A percentile compares a stretch with the other conserved stretches of the same genome.
Evolutionary conservation across 768 basidiomycete genomes (phyloP).

Genomic region (Rhizopogon vinicolor): DNA sequence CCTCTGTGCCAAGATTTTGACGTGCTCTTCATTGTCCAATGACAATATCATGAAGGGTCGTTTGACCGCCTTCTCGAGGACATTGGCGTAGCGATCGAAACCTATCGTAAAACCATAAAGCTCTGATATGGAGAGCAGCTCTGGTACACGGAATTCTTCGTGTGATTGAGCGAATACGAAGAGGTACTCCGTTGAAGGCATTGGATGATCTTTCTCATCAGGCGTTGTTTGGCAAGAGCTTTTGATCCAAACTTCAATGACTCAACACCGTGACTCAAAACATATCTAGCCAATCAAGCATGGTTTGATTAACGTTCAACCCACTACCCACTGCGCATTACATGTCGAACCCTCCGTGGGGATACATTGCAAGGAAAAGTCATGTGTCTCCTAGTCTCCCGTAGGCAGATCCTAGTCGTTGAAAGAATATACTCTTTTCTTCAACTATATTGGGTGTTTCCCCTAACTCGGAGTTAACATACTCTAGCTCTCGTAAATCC

Average conservation of each 20-base stretch:
- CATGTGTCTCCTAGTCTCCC: no score
- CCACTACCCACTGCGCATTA: neutral
- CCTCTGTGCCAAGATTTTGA: slow-evolving; percentile 63
- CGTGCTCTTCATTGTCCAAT: slow-evolving; percentile 70
- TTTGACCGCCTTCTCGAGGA: slow-evolving; percentile 39
- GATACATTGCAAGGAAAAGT: neutral
- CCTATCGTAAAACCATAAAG: slow-evolving; percentile 60
- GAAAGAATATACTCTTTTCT: no score
- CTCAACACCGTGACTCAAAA: neutral
- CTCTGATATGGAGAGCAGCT: slow-evolving; percentile 73
- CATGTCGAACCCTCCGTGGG: neutral
- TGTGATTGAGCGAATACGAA: slow-evolving; percentile 81
- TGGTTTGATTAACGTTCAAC: no score
- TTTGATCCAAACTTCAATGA: slow-evolving; percentile 1
- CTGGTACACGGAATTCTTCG: slow-evolving; percentile 79
- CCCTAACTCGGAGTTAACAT: no score
- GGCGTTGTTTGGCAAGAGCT: slow-evolving; percentile 11
- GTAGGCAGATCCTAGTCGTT: no score
- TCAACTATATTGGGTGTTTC: no score
- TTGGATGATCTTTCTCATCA: slow-evolving; percentile 1
- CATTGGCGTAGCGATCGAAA: slow-evolving; percentile 35
- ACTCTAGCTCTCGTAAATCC: no score
- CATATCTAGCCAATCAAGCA: neutral
- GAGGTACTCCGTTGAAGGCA: slow-evolving; percentile 39
- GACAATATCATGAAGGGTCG: slow-evolving; percentile 74